Evolutionary conservation across 106 monocot genomes (phyloP), one percentile per base, ranked within the genome.

Genomic region (Dioscorea alata): DNA sequence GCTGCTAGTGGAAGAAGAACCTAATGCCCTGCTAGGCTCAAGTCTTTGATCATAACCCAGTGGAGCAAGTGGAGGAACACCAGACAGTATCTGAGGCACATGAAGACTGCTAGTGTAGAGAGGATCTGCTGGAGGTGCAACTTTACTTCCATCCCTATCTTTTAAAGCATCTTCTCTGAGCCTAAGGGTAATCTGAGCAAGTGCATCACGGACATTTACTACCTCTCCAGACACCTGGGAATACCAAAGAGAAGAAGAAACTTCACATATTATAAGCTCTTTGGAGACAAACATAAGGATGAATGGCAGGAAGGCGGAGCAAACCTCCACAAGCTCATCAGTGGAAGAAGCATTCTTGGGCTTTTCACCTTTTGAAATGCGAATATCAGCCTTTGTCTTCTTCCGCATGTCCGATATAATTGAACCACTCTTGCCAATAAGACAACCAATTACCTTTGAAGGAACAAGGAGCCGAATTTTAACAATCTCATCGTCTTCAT

Each of bases 251-350:
- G 19, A 22, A 59, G 23, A 59, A 22, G 59, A 59, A 3, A 10
- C 6, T 42, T 59, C 10, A 59, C 4, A 59, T 23, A 59, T 59
- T 59, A 59, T 6, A 23, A 2, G 12, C 13, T 56, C 28, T 28
- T 1, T 28, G 28, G 3, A 42, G 42, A 42, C 42, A 42, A 42
- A 54, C 4, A 54, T 15, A 19, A 54, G 54, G 19, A 54, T 6
- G 54, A 54, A 14, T 8, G 54, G 19, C 54, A 13, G 15, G 18
- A 54, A 8, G 13, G 54, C 54, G 5, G 42, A 18, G 56, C 72
- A 78, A 31, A 92, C 96, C 92, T 97, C 91, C 13, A 92, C 92
- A 70, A 82, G 86, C 58, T 97, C 96, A 71, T 96, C 91, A 77
- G 48, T 69, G 22, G 81, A 68, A 76, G 80, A 22, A 74, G 80